Percentiles rank a stretch among this genome's conserved stretches.
Conservation (phyloP, 2,329 filamentous ascomycete species). For the Trichoderma aggressivum region DNA sequence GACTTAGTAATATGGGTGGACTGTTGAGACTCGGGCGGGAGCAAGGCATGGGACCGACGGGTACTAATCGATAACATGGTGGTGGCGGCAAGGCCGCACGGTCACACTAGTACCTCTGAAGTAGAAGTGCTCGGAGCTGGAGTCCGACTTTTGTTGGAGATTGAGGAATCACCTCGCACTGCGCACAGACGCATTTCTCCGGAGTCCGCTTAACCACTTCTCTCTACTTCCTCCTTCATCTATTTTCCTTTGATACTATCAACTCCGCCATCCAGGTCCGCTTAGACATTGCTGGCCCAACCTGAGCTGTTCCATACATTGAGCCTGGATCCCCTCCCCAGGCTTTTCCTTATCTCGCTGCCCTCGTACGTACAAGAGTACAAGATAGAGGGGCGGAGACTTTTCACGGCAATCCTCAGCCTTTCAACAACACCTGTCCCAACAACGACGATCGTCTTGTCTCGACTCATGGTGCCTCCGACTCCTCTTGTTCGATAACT, state of each 20-base stretch:
- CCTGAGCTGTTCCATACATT: background rate
- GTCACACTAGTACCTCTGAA: background rate
- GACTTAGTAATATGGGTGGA: no score
- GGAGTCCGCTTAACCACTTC: background rate
- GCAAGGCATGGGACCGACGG: background rate
- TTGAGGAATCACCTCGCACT: background rate
- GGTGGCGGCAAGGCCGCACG: background rate
- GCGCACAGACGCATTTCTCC: conserved; percentile 8
- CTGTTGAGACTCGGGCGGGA: background rate
- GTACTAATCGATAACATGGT: background rate
- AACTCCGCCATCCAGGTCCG: background rate
- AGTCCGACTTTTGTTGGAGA: background rate
- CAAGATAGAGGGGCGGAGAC: conserved; percentile 8
- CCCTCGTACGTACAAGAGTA: no score
- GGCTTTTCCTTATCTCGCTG: background rate
- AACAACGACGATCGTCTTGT: background rate
- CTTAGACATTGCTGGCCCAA: background rate
- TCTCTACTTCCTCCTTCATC: background rate
- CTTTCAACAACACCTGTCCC: background rate
- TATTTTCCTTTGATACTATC: background rate
- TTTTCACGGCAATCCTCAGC: background rate
- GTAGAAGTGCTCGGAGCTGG: background rate
- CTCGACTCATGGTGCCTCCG: conserved; percentile 22
- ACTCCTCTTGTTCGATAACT: conserved; percentile 7
- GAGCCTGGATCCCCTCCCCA: background rate